These are phyloP conservation scores for Geoglossum glabrum DNA, from an alignment of 495 filamentous ascomycete genomes.

Conservation along the genomic window DNA sequence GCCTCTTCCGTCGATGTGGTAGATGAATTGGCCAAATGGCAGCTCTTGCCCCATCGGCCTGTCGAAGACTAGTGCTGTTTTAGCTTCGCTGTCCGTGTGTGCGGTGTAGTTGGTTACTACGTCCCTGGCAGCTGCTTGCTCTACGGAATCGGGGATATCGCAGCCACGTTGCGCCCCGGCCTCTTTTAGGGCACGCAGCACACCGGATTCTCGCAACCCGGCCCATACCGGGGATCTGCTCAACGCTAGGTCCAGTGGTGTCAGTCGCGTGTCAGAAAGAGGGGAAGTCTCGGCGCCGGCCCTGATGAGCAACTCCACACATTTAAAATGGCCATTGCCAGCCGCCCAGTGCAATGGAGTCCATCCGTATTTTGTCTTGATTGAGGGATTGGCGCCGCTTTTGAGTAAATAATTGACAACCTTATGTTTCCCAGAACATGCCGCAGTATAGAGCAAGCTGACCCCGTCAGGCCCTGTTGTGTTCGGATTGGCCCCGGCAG, in stretches of 20 bases:
- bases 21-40: background rate
- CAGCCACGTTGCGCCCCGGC: background rate
- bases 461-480: too few relatives aligned
- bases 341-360: constrained; percentile 24
- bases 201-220: too few relatives aligned
- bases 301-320: constrained; percentile 17
- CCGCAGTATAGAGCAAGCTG: too few relatives aligned
- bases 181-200: too few relatives aligned
- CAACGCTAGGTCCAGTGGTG: background rate
- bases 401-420: constrained; percentile 10
- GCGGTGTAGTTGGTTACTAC: background rate
- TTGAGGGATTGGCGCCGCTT: constrained; percentile 11
- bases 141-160: background rate
- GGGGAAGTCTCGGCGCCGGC: background rate
- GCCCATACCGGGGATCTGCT: background rate
- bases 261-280: background rate
- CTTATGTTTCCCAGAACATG: too few relatives aligned
- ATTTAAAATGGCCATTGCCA: constrained; percentile 23
- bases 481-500: too few relatives aligned
- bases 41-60: background rate
- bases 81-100: background rate
- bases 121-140: background rate
- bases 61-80: background rate
- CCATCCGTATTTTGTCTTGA: constrained; percentile 7
- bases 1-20: background rate